Conservation (phyloP, 768 basidiomycete genomes). For the Serendipita vermifera region DNA sequence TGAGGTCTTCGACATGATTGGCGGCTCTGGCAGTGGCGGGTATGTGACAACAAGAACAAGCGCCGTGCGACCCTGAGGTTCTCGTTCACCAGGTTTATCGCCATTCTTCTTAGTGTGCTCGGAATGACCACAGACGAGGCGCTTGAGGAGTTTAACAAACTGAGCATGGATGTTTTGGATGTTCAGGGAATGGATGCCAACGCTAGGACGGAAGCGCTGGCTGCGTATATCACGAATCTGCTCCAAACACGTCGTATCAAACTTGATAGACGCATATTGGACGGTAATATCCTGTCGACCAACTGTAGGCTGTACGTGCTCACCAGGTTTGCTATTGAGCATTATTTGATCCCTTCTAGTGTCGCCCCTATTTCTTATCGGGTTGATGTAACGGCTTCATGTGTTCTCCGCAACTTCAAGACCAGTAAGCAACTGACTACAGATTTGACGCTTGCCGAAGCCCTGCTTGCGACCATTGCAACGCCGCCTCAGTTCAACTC, state of each 20-base stretch:
- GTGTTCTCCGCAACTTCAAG: too few species aligned
- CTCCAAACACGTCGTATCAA: neutral
- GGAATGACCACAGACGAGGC: neutral
- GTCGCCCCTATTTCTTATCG: too few species aligned
- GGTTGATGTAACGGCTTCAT: too few species aligned
- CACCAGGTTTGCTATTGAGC: too few species aligned
- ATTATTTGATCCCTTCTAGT: too few species aligned
- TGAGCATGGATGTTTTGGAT: neutral
- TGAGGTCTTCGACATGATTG: constrained; percentile 4
- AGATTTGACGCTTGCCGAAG: too few species aligned
- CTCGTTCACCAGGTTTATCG: neutral
- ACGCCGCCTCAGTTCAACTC: too few species aligned
- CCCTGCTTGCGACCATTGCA: too few species aligned
- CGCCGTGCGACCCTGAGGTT: neutral
- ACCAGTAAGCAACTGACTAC: too few species aligned
- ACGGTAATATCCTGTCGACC: too few species aligned
- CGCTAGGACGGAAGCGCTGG: neutral
- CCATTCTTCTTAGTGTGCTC: neutral
- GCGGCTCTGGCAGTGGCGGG: neutral
- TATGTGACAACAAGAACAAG: neutral
- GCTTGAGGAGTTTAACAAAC: neutral
- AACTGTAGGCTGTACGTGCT: too few species aligned
- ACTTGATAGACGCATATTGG: neutral
- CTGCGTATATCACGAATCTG: neutral
- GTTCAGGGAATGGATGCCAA: neutral